Conservation (phyloP, 2,329 filamentous ascomycete species). For the Exophiala oligosperma region DNA sequence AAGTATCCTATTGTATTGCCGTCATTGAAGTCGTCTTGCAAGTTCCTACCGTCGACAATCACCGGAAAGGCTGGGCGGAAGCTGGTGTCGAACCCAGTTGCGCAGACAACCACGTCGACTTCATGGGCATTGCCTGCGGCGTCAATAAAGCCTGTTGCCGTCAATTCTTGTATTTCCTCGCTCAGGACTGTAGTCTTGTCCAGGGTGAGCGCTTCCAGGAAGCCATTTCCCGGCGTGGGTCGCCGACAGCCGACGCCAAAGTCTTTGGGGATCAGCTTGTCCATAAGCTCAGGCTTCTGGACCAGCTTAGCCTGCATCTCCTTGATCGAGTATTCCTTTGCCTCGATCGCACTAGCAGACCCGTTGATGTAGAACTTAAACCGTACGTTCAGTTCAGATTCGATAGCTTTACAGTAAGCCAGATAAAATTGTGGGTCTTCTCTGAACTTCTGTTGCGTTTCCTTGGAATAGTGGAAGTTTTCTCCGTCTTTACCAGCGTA, state of each 20-base stretch:
- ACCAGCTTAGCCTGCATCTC: neutral
- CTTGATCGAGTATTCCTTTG: slow-evolving; percentile 1
- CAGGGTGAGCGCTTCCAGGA: slow-evolving; percentile 7
- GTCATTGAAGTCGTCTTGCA: slow-evolving; percentile 26
- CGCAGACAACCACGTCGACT: slow-evolving; percentile 4
- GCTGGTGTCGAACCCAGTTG: slow-evolving; percentile 35
- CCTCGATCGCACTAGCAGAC: neutral
- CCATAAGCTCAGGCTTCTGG: slow-evolving; percentile 33
- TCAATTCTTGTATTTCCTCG: slow-evolving; percentile 18
- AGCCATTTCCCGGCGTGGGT: slow-evolving; percentile 40
- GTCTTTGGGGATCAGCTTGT: slow-evolving; percentile 49
- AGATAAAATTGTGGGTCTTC: slow-evolving; percentile 12
- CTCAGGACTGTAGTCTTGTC: slow-evolving; percentile 10
- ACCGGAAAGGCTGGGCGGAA: slow-evolving; percentile 30
- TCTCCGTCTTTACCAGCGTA: slow-evolving; percentile 20
- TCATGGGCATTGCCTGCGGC: slow-evolving; percentile 8
- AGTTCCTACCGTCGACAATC: slow-evolving; percentile 22
- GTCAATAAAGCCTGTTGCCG: slow-evolving; percentile 16
- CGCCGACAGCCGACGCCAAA: slow-evolving; percentile 44
- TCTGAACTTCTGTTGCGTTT: slow-evolving; percentile 13
- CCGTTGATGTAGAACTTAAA: slow-evolving; percentile 16
- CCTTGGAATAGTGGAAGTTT: slow-evolving; percentile 12
- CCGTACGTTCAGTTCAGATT: slow-evolving; percentile 15
- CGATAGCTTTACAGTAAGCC: slow-evolving; percentile 20
- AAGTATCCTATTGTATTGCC: slow-evolving; percentile 30